Evolutionary conservation across 2,329 filamentous ascomycete species (phyloP), one percentile per base, ranked within the genome.

Genomic region (Aspergillus novofumigatus): DNA sequence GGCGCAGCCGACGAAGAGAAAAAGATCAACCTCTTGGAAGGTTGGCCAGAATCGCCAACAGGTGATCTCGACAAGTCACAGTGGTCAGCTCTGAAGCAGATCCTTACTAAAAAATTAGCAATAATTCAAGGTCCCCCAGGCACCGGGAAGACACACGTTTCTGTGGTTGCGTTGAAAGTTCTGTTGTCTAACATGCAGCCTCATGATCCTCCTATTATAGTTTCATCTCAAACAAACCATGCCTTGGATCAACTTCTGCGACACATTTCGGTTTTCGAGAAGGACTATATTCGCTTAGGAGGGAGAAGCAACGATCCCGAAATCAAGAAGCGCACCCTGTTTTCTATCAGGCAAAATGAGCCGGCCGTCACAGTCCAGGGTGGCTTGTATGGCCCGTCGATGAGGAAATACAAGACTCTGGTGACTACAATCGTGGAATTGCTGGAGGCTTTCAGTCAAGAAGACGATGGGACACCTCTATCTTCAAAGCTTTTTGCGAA

Each of bases 201-300:
- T 1, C 77, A 73, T 0, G 84, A 87, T 56, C 81, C 86, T 8
- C 90, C 90, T 0, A 86, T 97, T 29, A 80, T 96, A 21, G 80
- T 96, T 3, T 83, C 91, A 0, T 91, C 91, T 7, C 91, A 96
- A 65, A 97, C 92, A 0, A 97, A 97, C 58, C 91, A 96, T 72
- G 92, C 92, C 0, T 77, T 96, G 0, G 92, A 97, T 64, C 92
- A 96, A 68, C 78, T 97, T 0, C 77, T 96, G 0, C 75, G 77
- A 1, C 84, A 87, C 54, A 79, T 91, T 17, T 78, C 85, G 1
- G 68, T 76, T 5, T 88, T 88, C 62, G 86, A 88, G 63, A 71
- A 75, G 0, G 80, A 84, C 1, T 86, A 92, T 56, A 75, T 88
- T 51, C 82, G 87, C 8, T 74, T 90, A 9, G 91, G 91, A 45